A percentile compares a stretch with the other conserved stretches of the same genome.
Conservation (phyloP, 129 eudicot species). For the Lactuca sativa region DNA sequence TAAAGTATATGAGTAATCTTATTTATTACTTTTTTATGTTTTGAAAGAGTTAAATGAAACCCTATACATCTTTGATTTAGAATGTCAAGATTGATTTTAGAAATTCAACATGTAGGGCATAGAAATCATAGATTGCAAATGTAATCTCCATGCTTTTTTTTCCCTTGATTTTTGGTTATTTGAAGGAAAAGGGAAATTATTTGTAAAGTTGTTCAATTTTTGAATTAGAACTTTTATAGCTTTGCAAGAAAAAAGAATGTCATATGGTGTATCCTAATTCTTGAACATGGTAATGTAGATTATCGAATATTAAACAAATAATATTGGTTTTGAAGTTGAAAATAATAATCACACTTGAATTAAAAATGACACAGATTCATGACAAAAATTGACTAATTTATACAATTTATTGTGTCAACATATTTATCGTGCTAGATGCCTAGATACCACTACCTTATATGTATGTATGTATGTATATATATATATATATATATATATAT, state of each 20-base stretch:
- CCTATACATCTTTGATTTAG: not conserved
- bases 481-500: too few species aligned
- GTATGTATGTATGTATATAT: too few species aligned
- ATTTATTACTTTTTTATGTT: not conserved
- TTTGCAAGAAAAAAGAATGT: not conserved
- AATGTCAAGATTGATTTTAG: not conserved
- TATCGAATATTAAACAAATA: not conserved
- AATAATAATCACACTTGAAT: too few species aligned
- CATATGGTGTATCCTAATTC: too few species aligned
- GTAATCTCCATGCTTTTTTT: not conserved
- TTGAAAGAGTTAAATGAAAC: not conserved
- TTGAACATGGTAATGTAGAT: not conserved
- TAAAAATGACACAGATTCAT: too few species aligned
- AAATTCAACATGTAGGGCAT: slow-evolving; percentile 1
- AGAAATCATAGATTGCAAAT: not conserved
- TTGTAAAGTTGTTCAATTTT: not conserved
- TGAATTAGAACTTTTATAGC: not conserved
- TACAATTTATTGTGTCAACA: too few species aligned
- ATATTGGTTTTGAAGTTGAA: too few species aligned
- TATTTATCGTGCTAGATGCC: too few species aligned
- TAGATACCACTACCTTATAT: too few species aligned
- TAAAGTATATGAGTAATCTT: not conserved
- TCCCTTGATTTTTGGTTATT: not conserved
- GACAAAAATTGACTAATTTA: too few species aligned
- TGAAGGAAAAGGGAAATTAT: not conserved